phyloP scores from a whole-genome alignment of 2,329 filamentous ascomycete species.

The Sporothrix pseudoabietina region DNA sequence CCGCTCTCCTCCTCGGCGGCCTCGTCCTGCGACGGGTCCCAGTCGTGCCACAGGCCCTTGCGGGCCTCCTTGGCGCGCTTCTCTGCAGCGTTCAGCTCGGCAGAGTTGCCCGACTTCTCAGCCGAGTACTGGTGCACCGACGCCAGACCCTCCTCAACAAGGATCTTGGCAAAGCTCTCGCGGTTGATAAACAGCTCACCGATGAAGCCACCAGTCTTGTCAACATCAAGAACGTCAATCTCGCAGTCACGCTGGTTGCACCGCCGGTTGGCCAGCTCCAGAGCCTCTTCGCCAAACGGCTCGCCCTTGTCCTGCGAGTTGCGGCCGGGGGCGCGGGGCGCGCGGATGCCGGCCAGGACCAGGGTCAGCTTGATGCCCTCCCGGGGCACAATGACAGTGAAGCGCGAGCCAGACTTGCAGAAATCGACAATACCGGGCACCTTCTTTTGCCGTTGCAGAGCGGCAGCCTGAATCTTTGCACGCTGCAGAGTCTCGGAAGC shows the following conservation, averaged over 20 bases:
- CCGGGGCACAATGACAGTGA: constrained; percentile 86
- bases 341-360: constrained; percentile 89
- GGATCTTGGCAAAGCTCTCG: constrained; percentile 90
- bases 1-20: constrained; percentile 56
- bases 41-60: constrained; percentile 91
- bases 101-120: constrained; percentile 88
- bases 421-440: constrained; percentile 94
- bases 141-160: constrained; percentile 92
- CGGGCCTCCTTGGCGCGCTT: constrained; percentile 83
- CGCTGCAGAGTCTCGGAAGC: constrained; percentile 92
- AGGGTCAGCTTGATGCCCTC: constrained; percentile 95
- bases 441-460: constrained; percentile 86
- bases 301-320: constrained; percentile 80
- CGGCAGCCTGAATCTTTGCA: constrained; percentile 88
- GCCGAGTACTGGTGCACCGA: constrained; percentile 93
- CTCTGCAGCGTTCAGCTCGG: constrained; percentile 85
- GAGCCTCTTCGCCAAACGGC: constrained; percentile 91
- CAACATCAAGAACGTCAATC: constrained; percentile 89
- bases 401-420: constrained; percentile 94
- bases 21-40: constrained; percentile 85
- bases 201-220: constrained; percentile 97
- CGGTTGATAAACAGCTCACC: constrained; percentile 90
- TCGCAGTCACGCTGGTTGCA: constrained; percentile 95
- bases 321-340: constrained; percentile 77
- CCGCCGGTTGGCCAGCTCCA: constrained; percentile 85